Conservation (phyloP, 2,329 filamentous ascomycete species). For the Claviceps sorghi region DNA sequence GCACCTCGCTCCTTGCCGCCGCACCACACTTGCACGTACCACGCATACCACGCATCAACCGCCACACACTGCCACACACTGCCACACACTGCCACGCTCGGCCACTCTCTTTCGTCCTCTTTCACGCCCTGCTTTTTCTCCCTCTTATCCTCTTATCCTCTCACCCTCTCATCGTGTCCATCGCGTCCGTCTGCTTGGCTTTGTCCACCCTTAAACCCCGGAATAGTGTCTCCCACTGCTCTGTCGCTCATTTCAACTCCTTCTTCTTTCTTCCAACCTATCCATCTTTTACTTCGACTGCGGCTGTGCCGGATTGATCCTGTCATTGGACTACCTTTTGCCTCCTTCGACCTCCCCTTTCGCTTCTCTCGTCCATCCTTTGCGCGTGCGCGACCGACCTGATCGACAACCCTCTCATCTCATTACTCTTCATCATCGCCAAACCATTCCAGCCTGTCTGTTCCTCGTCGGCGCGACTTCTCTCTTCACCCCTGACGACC, state of each 20-base stretch:
- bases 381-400: neutral
- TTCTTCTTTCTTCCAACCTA: constrained; percentile 1
- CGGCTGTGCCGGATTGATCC: constrained; percentile 9
- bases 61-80: neutral
- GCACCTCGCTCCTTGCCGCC: neutral
- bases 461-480: neutral
- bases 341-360: neutral
- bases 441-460: neutral
- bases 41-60: neutral
- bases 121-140: neutral
- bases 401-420: neutral
- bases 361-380: neutral
- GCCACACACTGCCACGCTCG: neutral
- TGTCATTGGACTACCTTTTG: constrained; percentile 1
- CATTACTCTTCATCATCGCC: neutral
- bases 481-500: neutral
- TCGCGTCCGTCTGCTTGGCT: neutral
- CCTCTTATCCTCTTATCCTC: neutral
- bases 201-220: neutral
- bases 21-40: neutral
- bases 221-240: constrained; percentile 2
- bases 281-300: constrained; percentile 1
- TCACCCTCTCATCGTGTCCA: neutral
- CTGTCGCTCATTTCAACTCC: constrained; percentile 5
- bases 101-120: neutral